Evolutionary conservation across 495 filamentous ascomycete genomes (phyloP).

Genomic region (Geopyxis carbonaria): DNA sequence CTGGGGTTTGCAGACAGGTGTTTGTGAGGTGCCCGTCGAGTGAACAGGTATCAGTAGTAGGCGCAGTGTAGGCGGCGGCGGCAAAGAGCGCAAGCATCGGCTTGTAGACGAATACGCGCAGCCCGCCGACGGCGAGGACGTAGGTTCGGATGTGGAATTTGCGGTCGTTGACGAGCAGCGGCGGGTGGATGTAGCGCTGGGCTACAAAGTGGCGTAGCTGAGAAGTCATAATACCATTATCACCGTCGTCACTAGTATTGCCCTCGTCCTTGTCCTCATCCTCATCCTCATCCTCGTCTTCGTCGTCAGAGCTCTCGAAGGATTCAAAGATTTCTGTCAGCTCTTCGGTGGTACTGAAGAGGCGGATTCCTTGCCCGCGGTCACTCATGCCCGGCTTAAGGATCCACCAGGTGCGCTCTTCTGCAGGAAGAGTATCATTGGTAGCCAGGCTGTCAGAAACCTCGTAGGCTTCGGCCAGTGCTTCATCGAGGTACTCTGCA

Average conservation of each 20-base stretch:
- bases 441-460: conserved; percentile 53
- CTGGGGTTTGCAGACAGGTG: conserved; percentile 64
- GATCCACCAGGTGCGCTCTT: conserved; percentile 84
- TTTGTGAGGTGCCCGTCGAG: conserved; percentile 75
- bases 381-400: conserved; percentile 96
- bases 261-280: conserved; percentile 13
- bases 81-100: conserved; percentile 90
- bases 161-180: conserved; percentile 55
- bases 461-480: conserved; percentile 75
- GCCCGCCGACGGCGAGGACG: conserved; percentile 57
- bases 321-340: conserved; percentile 70
- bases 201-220: conserved; percentile 92
- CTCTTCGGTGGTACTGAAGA: conserved; percentile 71
- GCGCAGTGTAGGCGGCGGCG: conserved; percentile 41
- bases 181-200: conserved; percentile 87
- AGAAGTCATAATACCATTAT: conserved; percentile 47
- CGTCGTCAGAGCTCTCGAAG: conserved; percentile 52
- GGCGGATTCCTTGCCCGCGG: conserved; percentile 73
- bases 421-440: conserved; percentile 34
- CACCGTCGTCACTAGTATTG: conserved; percentile 6
- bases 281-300: conserved; percentile 40
- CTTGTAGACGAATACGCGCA: conserved; percentile 73
- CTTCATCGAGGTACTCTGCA: conserved; percentile 89
- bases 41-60: conserved; percentile 33
- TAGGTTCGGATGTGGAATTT: conserved; percentile 96